Evolutionary conservation across 495 filamentous ascomycete species (phyloP), one percentile per base, ranked within the genome.

Genomic region (Sordaria brevicollis): DNA sequence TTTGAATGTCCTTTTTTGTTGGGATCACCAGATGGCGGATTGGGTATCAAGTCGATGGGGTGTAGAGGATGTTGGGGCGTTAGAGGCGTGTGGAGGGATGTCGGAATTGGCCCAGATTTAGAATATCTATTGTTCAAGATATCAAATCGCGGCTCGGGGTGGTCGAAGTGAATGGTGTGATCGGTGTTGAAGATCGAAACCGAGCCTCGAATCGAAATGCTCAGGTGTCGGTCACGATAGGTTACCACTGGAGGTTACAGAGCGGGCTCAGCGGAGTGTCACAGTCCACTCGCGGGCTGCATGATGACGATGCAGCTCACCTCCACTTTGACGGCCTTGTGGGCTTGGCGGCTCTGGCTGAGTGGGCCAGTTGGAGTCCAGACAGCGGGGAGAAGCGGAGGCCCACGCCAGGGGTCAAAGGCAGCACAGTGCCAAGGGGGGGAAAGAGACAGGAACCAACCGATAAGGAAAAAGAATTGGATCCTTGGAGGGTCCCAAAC

Each of bases 281-380:
- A 54, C 19, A 25, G 43, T 54, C 43, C 43, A 57, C 49, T 57
- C 19, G 17, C 21, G 15, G 54, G 71, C 68, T 71, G 71, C 71
- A 39, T 71, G 69, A 67, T 72, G 71, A 73, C 72, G 72, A 73
- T 62, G 67, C 69, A 65, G 71, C n/a, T 31, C 41, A 67, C 21
- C 49, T 57, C 49, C 49, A 57, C 49, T 62, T 62, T 62, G 35
- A 35, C 9, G 33, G 49, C 43, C 25, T 25, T 21, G 35, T 38
- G 66, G 25, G 25, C 25, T 35, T 69, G 35, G 29, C 37, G 65
- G 29, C 25, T 67, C 25, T 67, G 65, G 34, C 35, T n/a, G n/a
- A n/a, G 33, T 35, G 35, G 35, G 21, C 11, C 66, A 31, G 19
- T 35, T 39, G 13, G 66, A 49, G 35, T 21, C 11, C 19, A 39